Evolutionary conservation across 1,284 basidiomycete genomes (phyloP).

Genomic region (Cryptococcus sp.): DNA sequence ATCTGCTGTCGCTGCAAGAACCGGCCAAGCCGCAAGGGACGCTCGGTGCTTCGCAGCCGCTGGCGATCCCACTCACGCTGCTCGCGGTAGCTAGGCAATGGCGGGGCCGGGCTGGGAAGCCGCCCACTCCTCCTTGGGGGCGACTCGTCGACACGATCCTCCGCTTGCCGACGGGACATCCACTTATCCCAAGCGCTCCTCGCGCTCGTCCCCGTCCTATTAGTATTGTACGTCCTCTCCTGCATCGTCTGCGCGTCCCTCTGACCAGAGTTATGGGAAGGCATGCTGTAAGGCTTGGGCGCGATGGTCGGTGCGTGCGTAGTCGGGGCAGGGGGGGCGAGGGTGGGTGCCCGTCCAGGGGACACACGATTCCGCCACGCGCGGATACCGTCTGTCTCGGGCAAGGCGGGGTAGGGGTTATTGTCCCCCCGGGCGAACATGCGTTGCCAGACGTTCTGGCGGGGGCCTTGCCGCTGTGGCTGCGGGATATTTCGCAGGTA

Average conservation of each 20-base stretch:
- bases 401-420: background rate
- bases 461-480: background rate
- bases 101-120: background rate
- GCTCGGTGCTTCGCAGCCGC: background rate
- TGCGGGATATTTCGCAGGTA: too few relatives aligned
- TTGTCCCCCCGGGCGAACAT: constrained; percentile 6
- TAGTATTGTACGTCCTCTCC: background rate
- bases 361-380: constrained; percentile 8
- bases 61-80: background rate
- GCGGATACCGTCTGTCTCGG: constrained; percentile 2
- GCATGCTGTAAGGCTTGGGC: background rate
- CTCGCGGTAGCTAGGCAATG: background rate
- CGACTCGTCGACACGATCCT: background rate
- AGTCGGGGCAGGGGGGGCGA: background rate
- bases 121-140: background rate
- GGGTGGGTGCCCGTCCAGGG: constrained; percentile 11
- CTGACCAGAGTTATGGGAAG: background rate
- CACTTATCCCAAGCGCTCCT: constrained; percentile 9
- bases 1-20: background rate
- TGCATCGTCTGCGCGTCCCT: background rate
- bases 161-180: constrained; percentile 1
- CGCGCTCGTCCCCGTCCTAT: background rate
- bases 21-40: background rate
- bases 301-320: background rate
- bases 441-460: constrained; percentile 1